Evolutionary conservation across 179 eudicot genomes (phyloP), one percentile per base, ranked within the genome.

Genomic region (Nepenthes alata): DNA sequence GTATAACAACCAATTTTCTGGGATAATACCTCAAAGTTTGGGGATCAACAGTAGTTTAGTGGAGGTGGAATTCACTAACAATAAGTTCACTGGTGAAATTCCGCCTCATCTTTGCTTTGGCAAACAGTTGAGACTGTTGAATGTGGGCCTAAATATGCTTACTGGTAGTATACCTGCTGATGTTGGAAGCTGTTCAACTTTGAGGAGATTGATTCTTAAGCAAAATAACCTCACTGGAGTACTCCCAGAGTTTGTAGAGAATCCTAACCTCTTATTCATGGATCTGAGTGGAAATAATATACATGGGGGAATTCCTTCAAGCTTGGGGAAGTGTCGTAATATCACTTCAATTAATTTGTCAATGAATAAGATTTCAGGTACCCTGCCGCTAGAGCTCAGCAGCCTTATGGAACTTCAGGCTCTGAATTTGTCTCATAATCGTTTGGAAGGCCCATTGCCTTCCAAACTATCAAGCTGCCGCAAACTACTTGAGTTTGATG

Each of bases 401-500:
- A 69, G 70, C 57, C 77, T 88, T 58, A 66, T 73, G 34, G 50
- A 74, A 52, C 83, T 91, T 60, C 69, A 74, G 13, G 60, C 3
- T 60, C 62, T 88, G 35, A 70, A 81, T 70, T 68, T 83, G 0
- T 86, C 94, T 61, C 78, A 72, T 51, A 91, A 91, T 66, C 59
- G 37, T 65, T 67, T 91, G 45, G 67, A 73, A 66, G 96, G 97
- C 35, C 58, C 71, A 2, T 41, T 83, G 77, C 95, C 97, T n/a
- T 72, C 72, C 56, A 75, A 88, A 51, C 55, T 91, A 41, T 63
- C 78, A 6, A 74, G 62, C 34, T 91, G 89, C 64, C 59, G 49
- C 4, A 74, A 68, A 54, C 58, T 91, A 13, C 70, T 74, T 16
- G 13, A 50, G 13, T 64, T 91, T 35, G 87, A 86, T 63, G 38